Evolutionary conservation across 2,329 filamentous ascomycete genomes (phyloP).

Genomic region (Ciborinia camelliae): DNA sequence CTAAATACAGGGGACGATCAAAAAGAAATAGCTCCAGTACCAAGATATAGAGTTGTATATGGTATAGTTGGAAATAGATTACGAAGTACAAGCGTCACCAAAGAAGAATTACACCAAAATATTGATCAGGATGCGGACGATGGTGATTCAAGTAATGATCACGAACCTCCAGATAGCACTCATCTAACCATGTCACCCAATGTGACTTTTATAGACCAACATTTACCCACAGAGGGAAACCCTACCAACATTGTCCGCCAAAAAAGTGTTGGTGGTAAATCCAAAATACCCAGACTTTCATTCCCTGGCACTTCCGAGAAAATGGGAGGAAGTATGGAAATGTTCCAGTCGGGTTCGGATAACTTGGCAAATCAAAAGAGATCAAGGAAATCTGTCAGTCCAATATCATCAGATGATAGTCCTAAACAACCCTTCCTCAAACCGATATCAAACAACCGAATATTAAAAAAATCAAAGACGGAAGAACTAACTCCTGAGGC

Average conservation of each 20-base stretch:
- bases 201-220: background rate
- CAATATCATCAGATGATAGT: slow-evolving; percentile 30
- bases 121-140: slow-evolving; percentile 29
- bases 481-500: slow-evolving; percentile 34
- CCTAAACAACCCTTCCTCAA: slow-evolving; percentile 25
- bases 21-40: slow-evolving; percentile 21
- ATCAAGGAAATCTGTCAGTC: slow-evolving; percentile 33
- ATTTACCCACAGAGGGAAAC: background rate
- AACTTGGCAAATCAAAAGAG: slow-evolving; percentile 35
- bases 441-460: slow-evolving; percentile 31
- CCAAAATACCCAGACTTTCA: slow-evolving; percentile 15
- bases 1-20: slow-evolving; percentile 26
- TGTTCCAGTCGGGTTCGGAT: slow-evolving; percentile 16
- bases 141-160: slow-evolving; percentile 9
- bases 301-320: slow-evolving; percentile 14
- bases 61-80: slow-evolving; percentile 53
- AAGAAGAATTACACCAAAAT: slow-evolving; percentile 31
- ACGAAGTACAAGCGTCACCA: slow-evolving; percentile 41
- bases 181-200: background rate
- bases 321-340: background rate
- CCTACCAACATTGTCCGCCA: no score
- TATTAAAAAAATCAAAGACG: slow-evolving; percentile 37
- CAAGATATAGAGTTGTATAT: slow-evolving; percentile 56
- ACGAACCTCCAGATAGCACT: background rate
- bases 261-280: background rate